Evolutionary conservation across 306 rosid species (phyloP), one percentile per base, ranked within the genome.

Genomic region (Gleditsia sinensis): DNA sequence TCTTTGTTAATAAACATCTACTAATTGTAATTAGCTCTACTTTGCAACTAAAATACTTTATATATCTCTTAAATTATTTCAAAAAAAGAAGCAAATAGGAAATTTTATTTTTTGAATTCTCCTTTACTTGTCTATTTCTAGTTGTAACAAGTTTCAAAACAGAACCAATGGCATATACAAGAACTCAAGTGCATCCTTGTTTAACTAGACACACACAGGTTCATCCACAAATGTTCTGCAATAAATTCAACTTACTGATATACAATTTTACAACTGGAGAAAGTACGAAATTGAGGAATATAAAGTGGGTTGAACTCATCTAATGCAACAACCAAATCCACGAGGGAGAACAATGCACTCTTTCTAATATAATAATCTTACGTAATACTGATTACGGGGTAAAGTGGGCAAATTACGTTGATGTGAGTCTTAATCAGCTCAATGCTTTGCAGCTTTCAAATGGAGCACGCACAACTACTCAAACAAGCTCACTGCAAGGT

Each of bases 381-480:
- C 7, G 4, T 10, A 57, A 51, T 57, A 5, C 25, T 40, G 64
- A 73, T 73, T 51, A 72, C 65, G 72, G 9, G 14, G 73, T 34
- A 69, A 75, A 42, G 42, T 75, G 67, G 68, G 58, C 77, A 53
- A 53, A 23, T 85, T 57, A 50, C 59, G 57, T 23, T 20, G 79
- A 54, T 56, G 56, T 64, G 66, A 50, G 13, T 69, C 67, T 48
- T 64, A 45, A 36, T 65, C 40, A 7, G 56, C 33, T 57, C 59
- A 59, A 33, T 68, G 55, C 28, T 74, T 24, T 67, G 28, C 69
- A 74, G 56, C 66, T 74, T 55, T 25, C 8, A 23, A 73, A 40
- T 25, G 28, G 78, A 74, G 50, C 63, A 46, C 16, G 51, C 40
- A 60, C 28, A 54, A 32, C 78, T 83, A 90, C 77, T 88, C 84